Percentiles rank a stretch among this genome's conserved stretches.
Evolutionary conservation across 176 grass and related monocot species (phyloP).

Genomic region (Raddia guianensis): DNA sequence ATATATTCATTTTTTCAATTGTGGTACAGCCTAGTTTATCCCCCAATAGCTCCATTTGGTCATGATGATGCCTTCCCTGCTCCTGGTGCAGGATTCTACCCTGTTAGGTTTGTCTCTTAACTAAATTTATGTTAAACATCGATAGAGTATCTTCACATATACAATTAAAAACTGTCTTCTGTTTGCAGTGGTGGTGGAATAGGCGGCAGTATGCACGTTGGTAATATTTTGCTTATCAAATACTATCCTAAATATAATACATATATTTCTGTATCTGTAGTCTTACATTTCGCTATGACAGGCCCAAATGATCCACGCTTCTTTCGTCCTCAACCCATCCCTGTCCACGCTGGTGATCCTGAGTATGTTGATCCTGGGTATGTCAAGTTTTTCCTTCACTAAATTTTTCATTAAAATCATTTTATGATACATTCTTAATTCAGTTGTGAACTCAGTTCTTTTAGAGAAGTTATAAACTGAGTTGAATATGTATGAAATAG

Average conservation of each 20-base stretch:
- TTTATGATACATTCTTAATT: constrained; percentile 5
- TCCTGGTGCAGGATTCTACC: constrained; percentile 80
- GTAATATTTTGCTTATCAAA: constrained; percentile 51
- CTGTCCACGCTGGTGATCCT: constrained; percentile 46
- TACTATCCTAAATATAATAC: neutral
- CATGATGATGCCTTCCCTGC: constrained; percentile 74
- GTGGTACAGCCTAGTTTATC: constrained; percentile 60
- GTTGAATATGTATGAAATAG: constrained; percentile 50
- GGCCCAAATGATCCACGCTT: constrained; percentile 84
- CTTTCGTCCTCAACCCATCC: constrained; percentile 64
- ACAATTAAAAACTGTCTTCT: constrained; percentile 26
- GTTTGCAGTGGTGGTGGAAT: constrained; percentile 60
- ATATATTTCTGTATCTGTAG: constrained; percentile 21
- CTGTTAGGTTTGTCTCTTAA: constrained; percentile 58
- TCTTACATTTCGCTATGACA: constrained; percentile 35
- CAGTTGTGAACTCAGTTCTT: neutral
- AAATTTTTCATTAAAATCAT: neutral
- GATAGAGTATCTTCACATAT: neutral
- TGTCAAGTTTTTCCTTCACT: constrained; percentile 32
- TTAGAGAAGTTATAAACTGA: neutral
- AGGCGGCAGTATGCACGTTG: constrained; percentile 80
- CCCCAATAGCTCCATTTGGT: constrained; percentile 59
- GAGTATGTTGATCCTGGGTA: constrained; percentile 60
- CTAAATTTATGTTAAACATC: constrained; percentile 17
- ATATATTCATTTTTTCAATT: constrained; percentile 34